These are phyloP conservation scores for Fusarium denticulatum DNA, from an alignment of 2,329 filamentous ascomycete genomes.

Conservation along the genomic window DNA sequence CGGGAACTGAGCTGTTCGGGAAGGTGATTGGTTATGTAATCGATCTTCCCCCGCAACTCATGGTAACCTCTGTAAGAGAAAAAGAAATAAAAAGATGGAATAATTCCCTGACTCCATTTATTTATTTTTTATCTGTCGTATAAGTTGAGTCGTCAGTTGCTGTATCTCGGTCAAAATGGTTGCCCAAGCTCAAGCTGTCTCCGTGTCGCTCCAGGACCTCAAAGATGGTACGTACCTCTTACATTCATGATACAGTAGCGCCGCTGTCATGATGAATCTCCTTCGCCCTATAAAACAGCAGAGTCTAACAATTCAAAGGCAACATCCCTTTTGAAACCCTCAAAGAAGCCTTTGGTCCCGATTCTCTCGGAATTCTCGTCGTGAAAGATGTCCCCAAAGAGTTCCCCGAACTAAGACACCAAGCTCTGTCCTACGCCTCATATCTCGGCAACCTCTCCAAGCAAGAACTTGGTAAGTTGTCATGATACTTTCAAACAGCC, in stretches of 20 bases:
- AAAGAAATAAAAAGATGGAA: constrained; percentile 4
- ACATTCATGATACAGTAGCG: constrained; percentile 17
- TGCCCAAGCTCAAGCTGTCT: constrained; percentile 64
- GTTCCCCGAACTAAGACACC: constrained; percentile 77
- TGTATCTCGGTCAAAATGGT: constrained; percentile 49
- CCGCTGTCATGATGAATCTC: constrained; percentile 5
- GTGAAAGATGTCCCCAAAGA: constrained; percentile 82
- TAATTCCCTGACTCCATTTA: neutral
- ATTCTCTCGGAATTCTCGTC: constrained; percentile 91
- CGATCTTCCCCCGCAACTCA: constrained; percentile 29
- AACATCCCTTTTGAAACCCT: constrained; percentile 74
- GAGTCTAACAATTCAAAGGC: constrained; percentile 55
- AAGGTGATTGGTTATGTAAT: constrained; percentile 42
- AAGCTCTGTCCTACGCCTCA: constrained; percentile 85
- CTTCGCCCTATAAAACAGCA: neutral
- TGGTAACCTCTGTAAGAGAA: constrained; percentile 4
- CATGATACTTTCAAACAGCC: neutral
- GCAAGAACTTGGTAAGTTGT: constrained; percentile 71
- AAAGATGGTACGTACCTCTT: constrained; percentile 59
- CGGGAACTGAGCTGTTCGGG: constrained; percentile 7
- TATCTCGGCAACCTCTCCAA: constrained; percentile 85
- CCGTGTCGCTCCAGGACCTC: constrained; percentile 70
- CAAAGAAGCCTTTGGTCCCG: constrained; percentile 85
- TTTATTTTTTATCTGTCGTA: neutral
- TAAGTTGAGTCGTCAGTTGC: too few species aligned